These are phyloP conservation scores for Fusarium metavorans DNA, from an alignment of 2,329 filamentous ascomycete species.

Conservation along the genomic window DNA sequence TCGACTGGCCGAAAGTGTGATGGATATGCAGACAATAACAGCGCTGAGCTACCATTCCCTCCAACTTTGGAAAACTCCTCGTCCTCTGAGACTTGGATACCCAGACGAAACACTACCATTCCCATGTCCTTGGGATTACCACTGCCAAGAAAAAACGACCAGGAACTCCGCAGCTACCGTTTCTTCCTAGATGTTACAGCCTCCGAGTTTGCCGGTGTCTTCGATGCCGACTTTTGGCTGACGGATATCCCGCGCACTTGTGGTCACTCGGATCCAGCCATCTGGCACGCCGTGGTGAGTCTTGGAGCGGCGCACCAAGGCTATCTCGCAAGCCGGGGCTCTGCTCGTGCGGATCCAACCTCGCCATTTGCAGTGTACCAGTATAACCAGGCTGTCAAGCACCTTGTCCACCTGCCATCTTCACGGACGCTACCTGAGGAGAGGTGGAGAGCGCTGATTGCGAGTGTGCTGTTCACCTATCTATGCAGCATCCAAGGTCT, in stretches of 20 bases:
- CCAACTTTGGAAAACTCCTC: rapidly evolving
- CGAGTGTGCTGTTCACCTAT: background rate
- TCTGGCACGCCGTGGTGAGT: constrained; percentile 29
- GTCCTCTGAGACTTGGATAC: background rate
- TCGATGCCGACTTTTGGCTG: constrained; percentile 23
- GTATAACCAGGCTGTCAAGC: background rate
- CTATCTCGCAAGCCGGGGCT: background rate
- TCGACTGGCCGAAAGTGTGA: constrained; percentile 20
- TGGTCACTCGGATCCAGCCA: constrained; percentile 6
- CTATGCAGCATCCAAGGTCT: background rate
- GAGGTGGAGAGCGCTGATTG: background rate
- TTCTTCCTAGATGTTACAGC: constrained; percentile 19
- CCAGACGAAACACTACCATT: background rate
- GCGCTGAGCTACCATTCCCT: background rate
- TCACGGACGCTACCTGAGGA: background rate
- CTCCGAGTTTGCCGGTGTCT: background rate
- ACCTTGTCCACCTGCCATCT: background rate
- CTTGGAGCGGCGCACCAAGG: constrained; percentile 14
- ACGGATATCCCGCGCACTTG: constrained; percentile 6
- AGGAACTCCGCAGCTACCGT: constrained; percentile 10
- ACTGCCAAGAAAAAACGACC: background rate
- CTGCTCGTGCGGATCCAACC: background rate
- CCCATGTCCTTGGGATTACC: background rate
- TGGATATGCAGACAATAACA: background rate
- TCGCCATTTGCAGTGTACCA: background rate